A percentile compares a stretch with the other conserved stretches of the same genome.
phyloP scores from a whole-genome alignment of 116 monocot genomes.

The Zostera marina region DNA sequence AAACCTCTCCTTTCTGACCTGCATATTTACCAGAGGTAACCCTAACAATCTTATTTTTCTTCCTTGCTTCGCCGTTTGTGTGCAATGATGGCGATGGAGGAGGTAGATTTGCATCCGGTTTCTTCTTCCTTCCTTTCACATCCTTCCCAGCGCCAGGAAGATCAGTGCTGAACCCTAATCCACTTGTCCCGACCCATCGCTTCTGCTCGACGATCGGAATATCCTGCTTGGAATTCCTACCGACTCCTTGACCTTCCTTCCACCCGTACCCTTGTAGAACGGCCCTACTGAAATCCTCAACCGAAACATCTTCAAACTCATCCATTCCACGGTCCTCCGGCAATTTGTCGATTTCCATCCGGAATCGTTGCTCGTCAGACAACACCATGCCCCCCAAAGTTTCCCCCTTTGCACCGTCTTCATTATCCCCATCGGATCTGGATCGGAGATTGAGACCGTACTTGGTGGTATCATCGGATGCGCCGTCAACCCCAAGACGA shows the following conservation, averaged over 20 bases:
- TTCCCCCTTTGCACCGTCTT: background rate
- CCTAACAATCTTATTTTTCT: constrained; percentile 19
- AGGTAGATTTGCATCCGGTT: too few relatives aligned
- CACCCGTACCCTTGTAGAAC: constrained; percentile 68
- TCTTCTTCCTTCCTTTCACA: constrained; percentile 20
- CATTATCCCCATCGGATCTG: background rate
- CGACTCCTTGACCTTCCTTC: constrained; percentile 64
- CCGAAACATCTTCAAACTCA: constrained; percentile 43
- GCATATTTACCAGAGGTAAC: constrained; percentile 19
- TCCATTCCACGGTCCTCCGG: constrained; percentile 73
- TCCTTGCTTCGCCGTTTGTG: background rate
- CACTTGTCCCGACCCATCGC: constrained; percentile 36
- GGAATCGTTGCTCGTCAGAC: constrained; percentile 22
- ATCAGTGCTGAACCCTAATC: constrained; percentile 47
- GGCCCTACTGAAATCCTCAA: constrained; percentile 58
- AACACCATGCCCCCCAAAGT: background rate
- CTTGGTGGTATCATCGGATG: constrained; percentile 9
- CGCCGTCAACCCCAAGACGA: constrained; percentile 10
- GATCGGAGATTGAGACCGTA: constrained; percentile 56
- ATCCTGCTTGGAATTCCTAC: constrained; percentile 48
- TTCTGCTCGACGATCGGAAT: constrained; percentile 47
- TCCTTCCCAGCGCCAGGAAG: constrained; percentile 1
- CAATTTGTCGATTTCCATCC: constrained; percentile 28
- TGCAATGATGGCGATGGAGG: background rate
- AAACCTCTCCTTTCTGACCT: constrained; percentile 27